Evolutionary conservation across 75 land plant genomes (phyloP).

Genomic region (Pinus taeda): DNA sequence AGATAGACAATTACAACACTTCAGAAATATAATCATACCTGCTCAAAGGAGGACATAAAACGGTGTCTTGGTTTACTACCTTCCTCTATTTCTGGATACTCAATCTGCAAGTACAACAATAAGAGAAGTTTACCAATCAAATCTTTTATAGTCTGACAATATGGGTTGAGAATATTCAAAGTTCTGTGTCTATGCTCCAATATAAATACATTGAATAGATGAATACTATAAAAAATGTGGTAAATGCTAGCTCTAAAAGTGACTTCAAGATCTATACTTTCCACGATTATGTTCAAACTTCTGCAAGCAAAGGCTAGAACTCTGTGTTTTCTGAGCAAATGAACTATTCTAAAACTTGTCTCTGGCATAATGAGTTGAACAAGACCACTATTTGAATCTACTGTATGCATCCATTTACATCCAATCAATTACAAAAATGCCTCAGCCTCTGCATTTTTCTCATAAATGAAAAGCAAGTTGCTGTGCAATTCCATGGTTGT

Average conservation of each 20-base stretch:
- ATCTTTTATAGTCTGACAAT: background rate
- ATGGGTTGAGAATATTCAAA: too few relatives aligned
- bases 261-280: background rate
- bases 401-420: too few relatives aligned
- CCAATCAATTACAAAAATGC: too few relatives aligned
- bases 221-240: background rate
- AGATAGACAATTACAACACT: background rate
- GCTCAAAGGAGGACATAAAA: slow-evolving; percentile 99
- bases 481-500: too few relatives aligned
- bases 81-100: slow-evolving; percentile 98
- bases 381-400: too few relatives aligned
- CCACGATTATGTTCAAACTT: too few relatives aligned
- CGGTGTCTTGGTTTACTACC: slow-evolving; percentile 81
- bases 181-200: too few relatives aligned
- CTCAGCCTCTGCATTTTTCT: too few relatives aligned
- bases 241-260: background rate
- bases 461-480: too few relatives aligned
- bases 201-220: too few relatives aligned
- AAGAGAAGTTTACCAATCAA: background rate
- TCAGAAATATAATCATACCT: slow-evolving; percentile 38
- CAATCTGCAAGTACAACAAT: slow-evolving; percentile 59
- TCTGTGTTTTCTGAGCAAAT: background rate
- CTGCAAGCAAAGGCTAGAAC: too few relatives aligned
- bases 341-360: background rate
- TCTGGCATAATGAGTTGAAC: too few relatives aligned